Percentiles rank a stretch among this genome's conserved stretches.
These are phyloP conservation scores for Verruconis gallopava DNA, from an alignment of 2,329 filamentous ascomycete species.

Conservation along the genomic window DNA sequence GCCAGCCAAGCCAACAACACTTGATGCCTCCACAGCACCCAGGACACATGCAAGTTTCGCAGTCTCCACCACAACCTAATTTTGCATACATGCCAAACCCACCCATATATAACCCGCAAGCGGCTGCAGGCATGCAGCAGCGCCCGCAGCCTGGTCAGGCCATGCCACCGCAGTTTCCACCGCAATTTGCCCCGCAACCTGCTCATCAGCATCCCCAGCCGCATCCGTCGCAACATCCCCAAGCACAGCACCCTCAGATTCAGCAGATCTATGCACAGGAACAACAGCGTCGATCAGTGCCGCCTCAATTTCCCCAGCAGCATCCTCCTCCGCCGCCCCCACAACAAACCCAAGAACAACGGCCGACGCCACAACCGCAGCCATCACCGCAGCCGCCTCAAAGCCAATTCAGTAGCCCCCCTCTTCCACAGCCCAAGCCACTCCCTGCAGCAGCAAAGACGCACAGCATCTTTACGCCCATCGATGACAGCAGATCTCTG, in stretches of 20 bases:
- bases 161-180: slow-evolving; percentile 29
- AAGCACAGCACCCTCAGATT: slow-evolving; percentile 47
- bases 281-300: slow-evolving; percentile 17
- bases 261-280: slow-evolving; percentile 24
- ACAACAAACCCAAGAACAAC: slow-evolving; percentile 20
- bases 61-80: slow-evolving; percentile 52
- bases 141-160: slow-evolving; percentile 24
- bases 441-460: slow-evolving; percentile 47
- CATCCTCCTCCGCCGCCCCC: slow-evolving; percentile 35
- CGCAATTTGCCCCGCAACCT: slow-evolving; percentile 15
- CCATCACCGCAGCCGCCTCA: slow-evolving; percentile 28
- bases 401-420: slow-evolving; percentile 39
- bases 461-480: slow-evolving; percentile 93
- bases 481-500: slow-evolving; percentile 83
- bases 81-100: slow-evolving; percentile 80
- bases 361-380: slow-evolving; percentile 32
- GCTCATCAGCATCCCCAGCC: slow-evolving; percentile 18
- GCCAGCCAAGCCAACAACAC: slow-evolving; percentile 61
- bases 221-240: slow-evolving; percentile 48
- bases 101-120: slow-evolving; percentile 65
- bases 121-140: slow-evolving; percentile 35
- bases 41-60: slow-evolving; percentile 46
- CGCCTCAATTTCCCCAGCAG: slow-evolving; percentile 11
- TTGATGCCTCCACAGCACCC: slow-evolving; percentile 50
- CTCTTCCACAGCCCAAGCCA: slow-evolving; percentile 51